Evolutionary conservation across 495 filamentous ascomycete genomes (phyloP).

Genomic region (Penicillium goetzii): DNA sequence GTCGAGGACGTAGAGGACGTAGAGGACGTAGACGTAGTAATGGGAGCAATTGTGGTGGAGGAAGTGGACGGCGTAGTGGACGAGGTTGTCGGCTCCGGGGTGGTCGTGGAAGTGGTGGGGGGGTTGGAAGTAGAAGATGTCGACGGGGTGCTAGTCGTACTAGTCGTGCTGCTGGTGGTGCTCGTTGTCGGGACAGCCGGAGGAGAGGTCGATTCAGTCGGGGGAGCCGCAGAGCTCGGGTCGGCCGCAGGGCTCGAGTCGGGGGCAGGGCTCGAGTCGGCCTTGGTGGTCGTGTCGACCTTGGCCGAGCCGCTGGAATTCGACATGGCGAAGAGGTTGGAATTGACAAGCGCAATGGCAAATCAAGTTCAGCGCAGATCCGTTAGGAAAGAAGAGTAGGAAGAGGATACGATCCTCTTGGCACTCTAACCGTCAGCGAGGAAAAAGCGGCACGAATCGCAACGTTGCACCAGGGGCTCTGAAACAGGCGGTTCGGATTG

Average conservation of each 20-base stretch:
- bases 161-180: background rate
- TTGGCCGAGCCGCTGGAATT: background rate
- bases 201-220: constrained; percentile 1
- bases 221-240: background rate
- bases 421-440: background rate
- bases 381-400: background rate
- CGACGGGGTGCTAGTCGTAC: background rate
- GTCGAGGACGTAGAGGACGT: constrained; percentile 27
- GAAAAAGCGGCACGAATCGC: constrained; percentile 4
- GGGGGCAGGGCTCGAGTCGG: background rate
- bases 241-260: no score
- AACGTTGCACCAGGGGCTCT: constrained; percentile 5
- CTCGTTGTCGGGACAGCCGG: background rate
- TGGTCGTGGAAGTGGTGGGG: constrained; percentile 28
- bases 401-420: constrained; percentile 1
- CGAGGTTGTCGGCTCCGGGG: constrained; percentile 24
- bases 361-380: background rate
- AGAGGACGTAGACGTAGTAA: constrained; percentile 27
- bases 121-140: constrained; percentile 20
- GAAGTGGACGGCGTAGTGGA: constrained; percentile 11
- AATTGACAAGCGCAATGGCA: constrained; percentile 2
- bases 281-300: background rate
- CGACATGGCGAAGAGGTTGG: constrained; percentile 3
- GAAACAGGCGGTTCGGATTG: constrained; percentile 2
- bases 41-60: constrained; percentile 16